phyloP scores from a whole-genome alignment of 148 eudicot genomes.

The Rhododendron ovatum region DNA sequence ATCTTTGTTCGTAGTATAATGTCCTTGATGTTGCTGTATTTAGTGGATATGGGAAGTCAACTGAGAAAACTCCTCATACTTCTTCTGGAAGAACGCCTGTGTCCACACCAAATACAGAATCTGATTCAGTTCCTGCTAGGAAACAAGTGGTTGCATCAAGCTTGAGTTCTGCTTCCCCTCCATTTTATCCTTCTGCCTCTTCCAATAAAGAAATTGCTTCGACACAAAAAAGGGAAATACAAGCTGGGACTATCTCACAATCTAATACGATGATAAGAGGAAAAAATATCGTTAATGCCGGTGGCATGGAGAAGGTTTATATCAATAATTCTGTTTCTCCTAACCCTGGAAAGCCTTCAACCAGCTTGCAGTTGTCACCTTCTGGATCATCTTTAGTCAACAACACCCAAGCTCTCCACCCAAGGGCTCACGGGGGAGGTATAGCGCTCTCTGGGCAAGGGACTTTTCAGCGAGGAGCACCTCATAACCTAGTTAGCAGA shows the following conservation, averaged over 20 bases:
- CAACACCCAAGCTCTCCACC: conserved; percentile 31
- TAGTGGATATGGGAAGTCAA: conserved; percentile 47
- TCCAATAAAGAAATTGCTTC: conserved; percentile 47
- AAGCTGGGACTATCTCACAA: conserved; percentile 33
- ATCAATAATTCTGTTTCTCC: conserved; percentile 12
- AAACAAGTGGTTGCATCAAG: conserved; percentile 60
- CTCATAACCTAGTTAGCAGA: conserved; percentile 44
- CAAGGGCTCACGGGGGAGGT: conserved; percentile 53
- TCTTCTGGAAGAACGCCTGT: conserved; percentile 37
- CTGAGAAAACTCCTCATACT: conserved; percentile 43
- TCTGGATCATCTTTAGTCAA: conserved; percentile 36
- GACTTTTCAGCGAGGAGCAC: conserved; percentile 40
- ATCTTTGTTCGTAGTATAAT: not conserved
- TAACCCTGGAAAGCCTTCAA: conserved; percentile 21
- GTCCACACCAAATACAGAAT: conserved; percentile 36
- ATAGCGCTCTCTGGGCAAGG: conserved; percentile 27
- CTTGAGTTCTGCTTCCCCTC: conserved; percentile 89
- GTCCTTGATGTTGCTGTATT: conserved; percentile 1
- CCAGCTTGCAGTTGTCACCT: conserved; percentile 30
- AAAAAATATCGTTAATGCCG: conserved; percentile 13
- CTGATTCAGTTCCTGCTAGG: conserved; percentile 39
- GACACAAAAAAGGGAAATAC: conserved; percentile 46
- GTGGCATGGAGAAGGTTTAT: conserved; percentile 15
- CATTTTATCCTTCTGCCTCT: conserved; percentile 88
- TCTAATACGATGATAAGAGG: not conserved